Base-by-base conservation (phyloP, 768 basidiomycete genomes). In the Boletus sp. region DNA sequence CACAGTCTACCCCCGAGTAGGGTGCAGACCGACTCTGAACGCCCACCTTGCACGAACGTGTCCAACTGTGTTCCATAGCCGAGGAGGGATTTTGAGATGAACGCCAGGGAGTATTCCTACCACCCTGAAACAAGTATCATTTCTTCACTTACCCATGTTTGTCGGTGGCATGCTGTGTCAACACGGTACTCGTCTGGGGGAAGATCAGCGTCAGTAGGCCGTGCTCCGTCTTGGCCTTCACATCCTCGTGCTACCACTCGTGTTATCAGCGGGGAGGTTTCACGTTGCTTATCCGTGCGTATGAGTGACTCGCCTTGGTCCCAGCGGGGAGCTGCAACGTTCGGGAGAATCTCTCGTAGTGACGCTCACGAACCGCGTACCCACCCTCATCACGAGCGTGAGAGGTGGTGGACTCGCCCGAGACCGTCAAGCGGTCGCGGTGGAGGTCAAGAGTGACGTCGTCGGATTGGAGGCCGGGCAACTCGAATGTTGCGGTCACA, bases 381-480 rank as follows among this genome's bases (percentile, higher is more conserved):
- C 73, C 74, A n/a, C 57, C 61, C 53, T 78, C 70, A 3, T 75
- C 73, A 29, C 64, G 68, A 13, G 77, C 69, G 0, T 54, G 19
- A 5, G 75, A 69, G 1, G 61, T 46, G 13, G 68, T 68, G 48
- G 62, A 70, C 65, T 82, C 76, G n/a, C 78, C 81, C 0, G 77
- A 75, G 19, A 83, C 66, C 3, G 68, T 77, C 51, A 83, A 67
- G 29, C 72, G 73, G 47, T 74, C 69, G 48, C 77, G 73, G 46
- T 74, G 70, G 63, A 63, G 1, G 15, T 80, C 76, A 46, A 83
- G 74, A 35, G 66, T 66, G 48, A 83, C 74, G 38, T 79, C 72
- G 47, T 77, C 75, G 56, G 78, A 77, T 55, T 74, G 77, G 47
- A 83, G 60, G 9, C 82, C 77, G 5, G 82, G 81, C 7, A 81